phyloP scores from a whole-genome alignment of 2,329 filamentous ascomycete genomes.

The Claviceps citrina region DNA sequence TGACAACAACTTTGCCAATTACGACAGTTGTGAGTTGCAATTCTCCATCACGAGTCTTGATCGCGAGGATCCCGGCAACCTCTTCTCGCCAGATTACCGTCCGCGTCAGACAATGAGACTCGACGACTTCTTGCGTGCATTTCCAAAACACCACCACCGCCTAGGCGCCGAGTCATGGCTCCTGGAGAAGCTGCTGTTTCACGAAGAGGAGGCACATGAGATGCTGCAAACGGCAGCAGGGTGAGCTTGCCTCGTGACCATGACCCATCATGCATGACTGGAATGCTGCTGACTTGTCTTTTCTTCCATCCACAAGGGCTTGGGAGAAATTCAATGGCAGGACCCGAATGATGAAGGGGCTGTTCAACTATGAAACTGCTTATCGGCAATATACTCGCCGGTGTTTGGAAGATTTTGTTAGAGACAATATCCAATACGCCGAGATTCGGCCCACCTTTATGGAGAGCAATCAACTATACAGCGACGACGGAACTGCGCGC shows the following conservation, averaged over 20 bases:
- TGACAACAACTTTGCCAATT: slow-evolving; percentile 25
- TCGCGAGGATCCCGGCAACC: slow-evolving; percentile 23
- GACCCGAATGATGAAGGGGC: slow-evolving; percentile 57
- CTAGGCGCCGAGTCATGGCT: slow-evolving; percentile 36
- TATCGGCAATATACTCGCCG: slow-evolving; percentile 44
- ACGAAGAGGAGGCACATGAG: slow-evolving; percentile 43
- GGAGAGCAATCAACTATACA: slow-evolving; percentile 44
- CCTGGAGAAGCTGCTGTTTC: slow-evolving; percentile 44
- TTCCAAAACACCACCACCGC: slow-evolving; percentile 13
- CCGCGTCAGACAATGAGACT: slow-evolving; percentile 30
- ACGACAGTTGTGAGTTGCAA: slow-evolving; percentile 42
- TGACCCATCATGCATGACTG: not conserved
- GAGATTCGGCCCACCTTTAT: slow-evolving; percentile 58
- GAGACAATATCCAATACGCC: slow-evolving; percentile 54
- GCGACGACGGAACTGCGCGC: slow-evolving; percentile 35
- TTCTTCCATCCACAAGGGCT: slow-evolving; percentile 23
- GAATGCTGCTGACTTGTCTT: not conserved
- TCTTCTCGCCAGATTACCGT: slow-evolving; percentile 36
- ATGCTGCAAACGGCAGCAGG: slow-evolving; percentile 34
- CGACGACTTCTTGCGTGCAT: slow-evolving; percentile 23
- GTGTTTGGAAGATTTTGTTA: slow-evolving; percentile 45
- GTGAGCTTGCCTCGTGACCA: slow-evolving; percentile 22
- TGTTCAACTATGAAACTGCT: slow-evolving; percentile 51
- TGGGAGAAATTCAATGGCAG: slow-evolving; percentile 52
- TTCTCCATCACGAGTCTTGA: slow-evolving; percentile 35